These are phyloP conservation scores for Cryoendolithus antarcticus DNA, from an alignment of 2,329 filamentous ascomycete genomes.

Conservation along the genomic window DNA sequence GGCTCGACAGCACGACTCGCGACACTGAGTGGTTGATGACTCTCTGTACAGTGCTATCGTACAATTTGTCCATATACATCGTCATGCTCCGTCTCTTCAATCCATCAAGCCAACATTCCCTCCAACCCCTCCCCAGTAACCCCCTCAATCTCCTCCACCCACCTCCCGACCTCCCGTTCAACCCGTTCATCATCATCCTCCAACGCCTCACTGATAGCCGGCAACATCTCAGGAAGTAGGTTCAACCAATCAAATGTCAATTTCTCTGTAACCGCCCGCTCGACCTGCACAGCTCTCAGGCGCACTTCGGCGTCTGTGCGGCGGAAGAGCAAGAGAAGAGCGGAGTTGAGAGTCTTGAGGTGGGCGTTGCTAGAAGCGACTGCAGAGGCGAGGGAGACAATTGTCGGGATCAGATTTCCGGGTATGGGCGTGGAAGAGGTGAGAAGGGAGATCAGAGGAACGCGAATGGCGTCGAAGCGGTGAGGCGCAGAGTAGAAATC, in stretches of 20 bases:
- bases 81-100: too few relatives aligned
- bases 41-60: too few relatives aligned
- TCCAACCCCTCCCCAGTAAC: slow-evolving; percentile 84
- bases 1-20: too few relatives aligned
- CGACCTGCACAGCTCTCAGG: slow-evolving; percentile 67
- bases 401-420: slow-evolving; percentile 51
- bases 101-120: slow-evolving; percentile 54
- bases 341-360: slow-evolving; percentile 75
- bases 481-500: slow-evolving; percentile 89
- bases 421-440: slow-evolving; percentile 25
- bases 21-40: too few relatives aligned
- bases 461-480: slow-evolving; percentile 64
- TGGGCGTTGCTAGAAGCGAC: slow-evolving; percentile 78
- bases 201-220: slow-evolving; percentile 87
- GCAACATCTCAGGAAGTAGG: slow-evolving; percentile 87
- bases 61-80: too few relatives aligned
- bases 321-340: slow-evolving; percentile 66
- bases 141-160: slow-evolving; percentile 83
- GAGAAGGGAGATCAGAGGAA: slow-evolving; percentile 55
- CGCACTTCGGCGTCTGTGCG: slow-evolving; percentile 60
- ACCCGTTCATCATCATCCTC: slow-evolving; percentile 94
- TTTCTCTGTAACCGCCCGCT: slow-evolving; percentile 56
- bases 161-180: slow-evolving; percentile 75
- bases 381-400: slow-evolving; percentile 60
- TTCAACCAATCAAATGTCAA: slow-evolving; percentile 90